phyloP scores from a whole-genome alignment of 2,329 filamentous ascomycete genomes.

The Cephalotrichum gorgonifer region DNA sequence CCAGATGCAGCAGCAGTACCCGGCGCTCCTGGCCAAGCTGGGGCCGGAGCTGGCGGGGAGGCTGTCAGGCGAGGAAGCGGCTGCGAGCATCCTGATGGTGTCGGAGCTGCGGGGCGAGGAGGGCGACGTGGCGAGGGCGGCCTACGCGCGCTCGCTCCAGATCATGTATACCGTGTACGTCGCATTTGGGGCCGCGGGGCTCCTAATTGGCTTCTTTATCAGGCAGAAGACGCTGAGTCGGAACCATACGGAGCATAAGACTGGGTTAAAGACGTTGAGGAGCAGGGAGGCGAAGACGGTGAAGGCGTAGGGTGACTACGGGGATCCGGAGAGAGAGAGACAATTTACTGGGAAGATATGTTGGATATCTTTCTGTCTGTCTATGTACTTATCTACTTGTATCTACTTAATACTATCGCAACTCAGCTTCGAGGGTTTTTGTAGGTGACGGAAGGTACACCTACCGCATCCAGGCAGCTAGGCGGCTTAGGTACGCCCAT shows the following conservation, averaged over 20 bases:
- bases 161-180: conserved; percentile 51
- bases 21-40: conserved; percentile 35
- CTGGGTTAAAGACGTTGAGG: conserved; percentile 35
- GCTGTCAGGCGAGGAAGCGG: conserved; percentile 49
- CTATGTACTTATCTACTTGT: too few relatives aligned
- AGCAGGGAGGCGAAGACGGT: conserved; percentile 8
- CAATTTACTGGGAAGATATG: background rate
- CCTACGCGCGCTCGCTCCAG: conserved; percentile 38
- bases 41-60: conserved; percentile 35
- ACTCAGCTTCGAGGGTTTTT: too few relatives aligned
- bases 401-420: too few relatives aligned
- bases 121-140: conserved; percentile 28
- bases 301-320: background rate
- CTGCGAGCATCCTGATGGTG: conserved; percentile 49
- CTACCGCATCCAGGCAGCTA: too few relatives aligned
- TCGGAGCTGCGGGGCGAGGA: conserved; percentile 35
- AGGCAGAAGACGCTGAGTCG: conserved; percentile 39
- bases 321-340: background rate
- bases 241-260: conserved; percentile 47
- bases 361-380: too few relatives aligned
- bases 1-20: conserved; percentile 48
- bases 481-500: too few relatives aligned
- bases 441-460: too few relatives aligned
- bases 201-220: conserved; percentile 37
- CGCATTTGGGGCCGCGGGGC: conserved; percentile 33